Evolutionary conservation across 495 filamentous ascomycete genomes (phyloP).

Genomic region (Podospora australis): DNA sequence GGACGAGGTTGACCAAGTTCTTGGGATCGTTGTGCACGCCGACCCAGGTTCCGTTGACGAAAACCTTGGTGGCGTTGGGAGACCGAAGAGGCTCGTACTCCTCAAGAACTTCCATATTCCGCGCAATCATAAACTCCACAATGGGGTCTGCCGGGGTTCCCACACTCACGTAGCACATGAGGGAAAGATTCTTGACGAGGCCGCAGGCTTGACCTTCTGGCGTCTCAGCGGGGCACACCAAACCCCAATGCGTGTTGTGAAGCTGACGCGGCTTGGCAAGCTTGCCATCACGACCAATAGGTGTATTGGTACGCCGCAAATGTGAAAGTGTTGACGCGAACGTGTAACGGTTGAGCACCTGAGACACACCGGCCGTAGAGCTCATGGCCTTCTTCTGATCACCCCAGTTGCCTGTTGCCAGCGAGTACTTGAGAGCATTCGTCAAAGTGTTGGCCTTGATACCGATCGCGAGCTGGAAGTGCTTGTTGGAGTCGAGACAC

Average conservation of each 20-base stretch:
- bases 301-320: slow-evolving; percentile 93
- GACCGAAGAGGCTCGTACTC: slow-evolving; percentile 87
- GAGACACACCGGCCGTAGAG: slow-evolving; percentile 92
- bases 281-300: slow-evolving; percentile 95
- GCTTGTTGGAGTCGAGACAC: slow-evolving; percentile 78
- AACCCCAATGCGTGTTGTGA: slow-evolving; percentile 97
- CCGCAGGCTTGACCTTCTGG: slow-evolving; percentile 98
- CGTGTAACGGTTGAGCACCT: slow-evolving; percentile 96
- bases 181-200: slow-evolving; percentile 92
- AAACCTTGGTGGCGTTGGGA: slow-evolving; percentile 93
- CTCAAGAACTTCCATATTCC: slow-evolving; percentile 92
- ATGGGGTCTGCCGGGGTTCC: slow-evolving; percentile 85
- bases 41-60: slow-evolving; percentile 97
- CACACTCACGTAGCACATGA: slow-evolving; percentile 97
- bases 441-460: slow-evolving; percentile 87
- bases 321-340: slow-evolving; percentile 95
- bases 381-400: slow-evolving; percentile 96
- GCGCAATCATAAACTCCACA: slow-evolving; percentile 86
- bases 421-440: slow-evolving; percentile 89
- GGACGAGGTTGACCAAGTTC: slow-evolving; percentile 69
- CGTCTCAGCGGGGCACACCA: slow-evolving; percentile 96
- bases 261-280: slow-evolving; percentile 96
- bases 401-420: slow-evolving; percentile 98
- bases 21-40: slow-evolving; percentile 80
- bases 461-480: slow-evolving; percentile 83